Percentiles rank a stretch among this genome's conserved stretches.
phyloP scores from a whole-genome alignment of 768 basidiomycete species.

The Lactarius hatsudake region DNA sequence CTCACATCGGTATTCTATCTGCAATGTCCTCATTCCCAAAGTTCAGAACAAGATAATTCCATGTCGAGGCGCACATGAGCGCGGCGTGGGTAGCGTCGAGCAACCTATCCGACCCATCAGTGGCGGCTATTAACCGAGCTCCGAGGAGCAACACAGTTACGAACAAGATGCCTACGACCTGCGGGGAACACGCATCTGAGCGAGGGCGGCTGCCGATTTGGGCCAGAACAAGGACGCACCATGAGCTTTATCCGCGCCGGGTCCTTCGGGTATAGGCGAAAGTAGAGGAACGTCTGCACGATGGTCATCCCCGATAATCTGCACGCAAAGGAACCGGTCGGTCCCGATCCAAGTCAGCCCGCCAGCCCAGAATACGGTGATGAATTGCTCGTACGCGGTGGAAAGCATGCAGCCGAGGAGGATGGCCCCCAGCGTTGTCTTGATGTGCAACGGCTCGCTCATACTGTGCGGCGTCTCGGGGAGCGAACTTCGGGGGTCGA shows the following conservation, averaged over 20 bases:
- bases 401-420: constrained; percentile 12
- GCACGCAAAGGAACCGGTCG: neutral
- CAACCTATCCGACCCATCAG: constrained; percentile 5
- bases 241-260: constrained; percentile 1
- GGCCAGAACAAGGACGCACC: neutral
- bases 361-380: too few species aligned
- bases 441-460: neutral
- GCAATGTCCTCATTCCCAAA: constrained; percentile 7
- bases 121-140: neutral
- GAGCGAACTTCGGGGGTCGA: neutral
- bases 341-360: too few species aligned
- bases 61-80: constrained; percentile 15
- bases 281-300: constrained; percentile 20
- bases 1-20: constrained; percentile 13
- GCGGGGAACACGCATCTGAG: neutral
- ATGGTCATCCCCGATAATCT: constrained; percentile 16
- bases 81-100: constrained; percentile 13
- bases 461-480: neutral
- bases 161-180: constrained; percentile 3
- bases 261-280: constrained; percentile 18
- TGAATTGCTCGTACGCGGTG: neutral
- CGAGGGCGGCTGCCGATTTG: neutral
- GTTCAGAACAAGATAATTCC: constrained; percentile 19
- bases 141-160: neutral
- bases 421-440: constrained; percentile 18